These are phyloP conservation scores for Leishmania tarentolae DNA, from an alignment of 208 protist genomes.

Conservation along the genomic window DNA sequence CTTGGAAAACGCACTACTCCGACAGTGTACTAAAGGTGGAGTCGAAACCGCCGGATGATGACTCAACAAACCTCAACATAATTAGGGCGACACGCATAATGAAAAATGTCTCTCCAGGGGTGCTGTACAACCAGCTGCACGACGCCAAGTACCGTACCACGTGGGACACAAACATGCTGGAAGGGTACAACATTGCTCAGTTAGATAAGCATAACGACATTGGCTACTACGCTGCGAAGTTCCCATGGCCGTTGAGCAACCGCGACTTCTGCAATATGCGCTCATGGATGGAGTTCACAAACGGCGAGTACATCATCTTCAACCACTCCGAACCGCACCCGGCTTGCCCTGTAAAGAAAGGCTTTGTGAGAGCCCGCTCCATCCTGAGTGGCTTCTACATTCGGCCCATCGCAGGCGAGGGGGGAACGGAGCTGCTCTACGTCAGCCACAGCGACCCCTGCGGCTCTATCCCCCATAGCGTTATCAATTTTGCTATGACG, in stretches of 20 bases:
- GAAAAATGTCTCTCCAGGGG: slow-evolving; percentile 55
- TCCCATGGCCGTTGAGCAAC: slow-evolving; percentile 86
- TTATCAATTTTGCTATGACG: slow-evolving; percentile 84
- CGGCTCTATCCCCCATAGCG: slow-evolving; percentile 76
- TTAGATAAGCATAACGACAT: slow-evolving; percentile 89
- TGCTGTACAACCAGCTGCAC: slow-evolving; percentile 88
- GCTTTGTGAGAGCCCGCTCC: slow-evolving; percentile 78
- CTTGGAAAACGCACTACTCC: slow-evolving; percentile 61
- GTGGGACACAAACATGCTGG: slow-evolving; percentile 90
- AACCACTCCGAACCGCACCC: slow-evolving; percentile 89
- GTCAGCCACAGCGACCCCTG: slow-evolving; percentile 88
- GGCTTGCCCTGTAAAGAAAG: slow-evolving; percentile 75
- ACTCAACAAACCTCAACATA: slow-evolving; percentile 70
- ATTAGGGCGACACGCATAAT: slow-evolving; percentile 75
- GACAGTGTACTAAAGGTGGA: slow-evolving; percentile 52
- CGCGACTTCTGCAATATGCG: slow-evolving; percentile 92
- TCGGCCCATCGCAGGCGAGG: slow-evolving; percentile 37
- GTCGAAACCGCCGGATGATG: slow-evolving; percentile 55
- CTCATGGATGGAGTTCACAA: slow-evolving; percentile 92
- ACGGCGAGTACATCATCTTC: slow-evolving; percentile 92
- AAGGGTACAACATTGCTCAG: slow-evolving; percentile 83
- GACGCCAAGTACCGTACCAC: slow-evolving; percentile 82
- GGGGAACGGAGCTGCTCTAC: slow-evolving; percentile 71
- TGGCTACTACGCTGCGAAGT: slow-evolving; percentile 89
- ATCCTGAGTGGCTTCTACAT: slow-evolving; percentile 89